phyloP scores from a whole-genome alignment of 2,329 filamentous ascomycete species.

The Colletotrichum magnum region DNA sequence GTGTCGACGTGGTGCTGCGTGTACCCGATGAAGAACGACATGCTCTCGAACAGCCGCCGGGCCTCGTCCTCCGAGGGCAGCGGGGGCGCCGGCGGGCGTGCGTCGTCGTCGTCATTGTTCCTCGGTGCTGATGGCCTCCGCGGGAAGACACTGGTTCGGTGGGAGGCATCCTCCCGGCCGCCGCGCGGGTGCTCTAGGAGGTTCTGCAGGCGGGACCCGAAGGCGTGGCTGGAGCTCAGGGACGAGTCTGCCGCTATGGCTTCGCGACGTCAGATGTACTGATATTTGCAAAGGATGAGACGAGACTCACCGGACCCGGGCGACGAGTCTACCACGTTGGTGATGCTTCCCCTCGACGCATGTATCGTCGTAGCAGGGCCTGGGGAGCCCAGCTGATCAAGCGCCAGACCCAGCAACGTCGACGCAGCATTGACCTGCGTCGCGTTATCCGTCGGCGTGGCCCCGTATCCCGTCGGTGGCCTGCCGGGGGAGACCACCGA shows the following conservation, averaged over 20 bases:
- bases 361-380: neutral
- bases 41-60: conserved; percentile 42
- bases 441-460: conserved; percentile 24
- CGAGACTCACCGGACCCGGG: conserved; percentile 14
- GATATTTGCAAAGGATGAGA: neutral
- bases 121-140: neutral
- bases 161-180: conserved; percentile 16
- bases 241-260: conserved; percentile 41
- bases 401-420: conserved; percentile 17
- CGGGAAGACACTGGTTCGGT: neutral
- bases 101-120: conserved; percentile 3
- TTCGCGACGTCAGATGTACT: neutral
- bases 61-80: conserved; percentile 41
- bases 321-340: conserved; percentile 2
- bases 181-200: conserved; percentile 41
- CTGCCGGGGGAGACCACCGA: neutral
- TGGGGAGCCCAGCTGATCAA: conserved; percentile 22
- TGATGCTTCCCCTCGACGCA: neutral
- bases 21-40: conserved; percentile 44
- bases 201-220: conserved; percentile 41
- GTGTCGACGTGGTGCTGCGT: conserved; percentile 46
- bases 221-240: conserved; percentile 41
- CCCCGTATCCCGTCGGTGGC: conserved; percentile 7
- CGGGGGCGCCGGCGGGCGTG: neutral
- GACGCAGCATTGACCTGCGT: conserved; percentile 34